Conservation (phyloP, 179 eudicot genomes). For the Spinacia oleracea region DNA sequence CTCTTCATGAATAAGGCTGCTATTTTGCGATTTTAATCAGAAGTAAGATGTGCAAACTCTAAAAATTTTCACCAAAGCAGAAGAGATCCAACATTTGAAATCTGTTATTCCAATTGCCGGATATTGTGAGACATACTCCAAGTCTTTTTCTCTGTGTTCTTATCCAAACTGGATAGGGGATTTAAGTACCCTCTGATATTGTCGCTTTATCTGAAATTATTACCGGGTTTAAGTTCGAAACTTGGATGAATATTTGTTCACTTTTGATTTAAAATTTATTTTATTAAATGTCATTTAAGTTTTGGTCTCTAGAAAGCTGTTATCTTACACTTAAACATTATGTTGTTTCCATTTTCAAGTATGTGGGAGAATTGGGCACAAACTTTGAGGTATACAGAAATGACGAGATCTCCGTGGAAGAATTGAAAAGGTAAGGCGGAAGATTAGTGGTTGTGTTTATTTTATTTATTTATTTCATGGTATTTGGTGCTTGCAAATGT, state of each 20-base stretch:
- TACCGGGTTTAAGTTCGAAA: not conserved
- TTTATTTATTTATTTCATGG: not conserved
- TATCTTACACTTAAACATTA: not conserved
- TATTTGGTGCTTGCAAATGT: not conserved
- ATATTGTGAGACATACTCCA: not conserved
- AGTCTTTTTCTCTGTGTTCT: not conserved
- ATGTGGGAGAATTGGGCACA: slow-evolving; percentile 88
- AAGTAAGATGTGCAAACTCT: not conserved
- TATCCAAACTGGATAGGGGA: not conserved
- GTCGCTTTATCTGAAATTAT: not conserved
- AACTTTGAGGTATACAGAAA: slow-evolving; percentile 86
- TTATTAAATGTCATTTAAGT: not conserved
- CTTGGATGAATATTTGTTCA: not conserved
- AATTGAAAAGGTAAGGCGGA: slow-evolving; percentile 60
- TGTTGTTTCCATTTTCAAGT: slow-evolving; percentile 44
- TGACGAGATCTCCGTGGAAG: slow-evolving; percentile 91
- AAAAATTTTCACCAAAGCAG: not conserved
- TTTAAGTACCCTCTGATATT: not conserved
- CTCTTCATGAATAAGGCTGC: not conserved
- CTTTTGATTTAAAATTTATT: not conserved
- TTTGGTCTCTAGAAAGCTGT: not conserved
- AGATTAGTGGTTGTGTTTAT: slow-evolving; percentile 1
- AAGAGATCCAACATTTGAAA: not conserved
- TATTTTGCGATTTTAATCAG: not conserved
- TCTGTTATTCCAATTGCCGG: not conserved